Percentiles rank a stretch among this genome's conserved stretches.
These are phyloP conservation scores for Apiotrichum akiyoshidainum DNA, from an alignment of 1,284 basidiomycete species.

Conservation along the genomic window DNA sequence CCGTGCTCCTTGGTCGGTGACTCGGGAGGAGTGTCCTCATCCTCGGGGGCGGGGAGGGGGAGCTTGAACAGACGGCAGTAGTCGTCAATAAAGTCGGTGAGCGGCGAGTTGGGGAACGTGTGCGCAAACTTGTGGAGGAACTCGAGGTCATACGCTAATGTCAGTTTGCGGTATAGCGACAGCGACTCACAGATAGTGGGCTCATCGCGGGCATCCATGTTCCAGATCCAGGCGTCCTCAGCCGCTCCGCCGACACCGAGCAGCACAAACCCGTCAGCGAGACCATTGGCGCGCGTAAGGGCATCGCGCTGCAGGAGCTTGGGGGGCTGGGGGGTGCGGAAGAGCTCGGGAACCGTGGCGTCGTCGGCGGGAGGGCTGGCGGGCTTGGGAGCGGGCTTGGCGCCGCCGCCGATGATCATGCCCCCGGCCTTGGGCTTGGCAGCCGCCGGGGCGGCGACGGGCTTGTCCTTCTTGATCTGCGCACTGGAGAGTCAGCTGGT, in stretches of 20 bases:
- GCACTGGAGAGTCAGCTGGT: slow-evolving; percentile 2
- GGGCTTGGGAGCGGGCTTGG: slow-evolving; percentile 6
- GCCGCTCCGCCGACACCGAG: slow-evolving; percentile 38
- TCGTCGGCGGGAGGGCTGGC: neutral
- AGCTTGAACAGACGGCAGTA: slow-evolving; percentile 67
- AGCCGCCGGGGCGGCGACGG: neutral
- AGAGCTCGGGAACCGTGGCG: slow-evolving; percentile 19
- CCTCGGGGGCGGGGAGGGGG: slow-evolving; percentile 54
- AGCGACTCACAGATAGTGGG: slow-evolving; percentile 61
- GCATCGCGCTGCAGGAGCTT: slow-evolving; percentile 49
- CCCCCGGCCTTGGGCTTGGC: neutral
- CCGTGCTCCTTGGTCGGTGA: slow-evolving; percentile 30
- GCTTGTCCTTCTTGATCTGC: slow-evolving; percentile 12
- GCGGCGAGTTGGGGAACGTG: slow-evolving; percentile 63
- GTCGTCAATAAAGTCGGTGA: slow-evolving; percentile 63
- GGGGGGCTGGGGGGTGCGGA: slow-evolving; percentile 50
- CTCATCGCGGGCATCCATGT: slow-evolving; percentile 71
- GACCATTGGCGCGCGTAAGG: slow-evolving; percentile 43
- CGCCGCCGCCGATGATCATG: neutral
- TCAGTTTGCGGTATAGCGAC: no score
- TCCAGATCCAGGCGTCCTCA: slow-evolving; percentile 53
- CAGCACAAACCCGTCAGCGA: slow-evolving; percentile 48
- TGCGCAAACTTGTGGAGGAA: slow-evolving; percentile 64
- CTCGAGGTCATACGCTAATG: slow-evolving; percentile 60
- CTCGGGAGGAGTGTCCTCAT: slow-evolving; percentile 39